Percentiles rank a stretch among this genome's conserved stretches.
phyloP scores from a whole-genome alignment of 192 early-diverging fungal genomes.

The Cladochytrium replicatum region DNA sequence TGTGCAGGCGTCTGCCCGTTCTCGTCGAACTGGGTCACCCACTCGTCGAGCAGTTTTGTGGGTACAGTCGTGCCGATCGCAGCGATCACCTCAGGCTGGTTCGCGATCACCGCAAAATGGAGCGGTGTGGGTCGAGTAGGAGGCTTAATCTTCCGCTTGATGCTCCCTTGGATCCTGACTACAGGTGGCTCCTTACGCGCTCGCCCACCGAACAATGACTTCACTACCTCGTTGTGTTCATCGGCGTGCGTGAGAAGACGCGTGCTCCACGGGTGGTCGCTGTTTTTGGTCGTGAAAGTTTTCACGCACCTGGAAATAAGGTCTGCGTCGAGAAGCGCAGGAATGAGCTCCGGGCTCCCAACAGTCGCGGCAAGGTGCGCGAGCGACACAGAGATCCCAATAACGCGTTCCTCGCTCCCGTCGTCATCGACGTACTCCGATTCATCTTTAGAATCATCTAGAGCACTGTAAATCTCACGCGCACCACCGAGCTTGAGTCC shows the following conservation, averaged over 20 bases:
- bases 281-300: not conserved
- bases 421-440: not conserved
- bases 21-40: not conserved
- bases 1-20: not conserved
- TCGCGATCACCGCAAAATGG: not conserved
- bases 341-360: not conserved
- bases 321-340: not conserved
- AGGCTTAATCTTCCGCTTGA: too few relatives aligned
- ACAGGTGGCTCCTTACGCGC: not conserved
- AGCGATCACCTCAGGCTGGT: not conserved
- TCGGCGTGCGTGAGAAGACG: not conserved
- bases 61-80: not conserved
- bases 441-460: too few relatives aligned
- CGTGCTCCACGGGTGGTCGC: not conserved
- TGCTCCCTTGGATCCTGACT: not conserved
- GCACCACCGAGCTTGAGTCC: conserved; percentile 2
- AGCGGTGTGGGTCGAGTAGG: too few relatives aligned
- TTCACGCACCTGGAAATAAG: not conserved
- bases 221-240: not conserved
- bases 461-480: too few relatives aligned
- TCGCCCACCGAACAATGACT: not conserved
- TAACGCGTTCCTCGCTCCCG: not conserved
- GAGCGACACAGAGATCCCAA: too few relatives aligned
- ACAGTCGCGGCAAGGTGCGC: not conserved
- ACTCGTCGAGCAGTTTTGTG: not conserved